These are phyloP conservation scores for Trichoderma sp. DNA, from an alignment of 2,329 filamentous ascomycete species.

Conservation along the genomic window DNA sequence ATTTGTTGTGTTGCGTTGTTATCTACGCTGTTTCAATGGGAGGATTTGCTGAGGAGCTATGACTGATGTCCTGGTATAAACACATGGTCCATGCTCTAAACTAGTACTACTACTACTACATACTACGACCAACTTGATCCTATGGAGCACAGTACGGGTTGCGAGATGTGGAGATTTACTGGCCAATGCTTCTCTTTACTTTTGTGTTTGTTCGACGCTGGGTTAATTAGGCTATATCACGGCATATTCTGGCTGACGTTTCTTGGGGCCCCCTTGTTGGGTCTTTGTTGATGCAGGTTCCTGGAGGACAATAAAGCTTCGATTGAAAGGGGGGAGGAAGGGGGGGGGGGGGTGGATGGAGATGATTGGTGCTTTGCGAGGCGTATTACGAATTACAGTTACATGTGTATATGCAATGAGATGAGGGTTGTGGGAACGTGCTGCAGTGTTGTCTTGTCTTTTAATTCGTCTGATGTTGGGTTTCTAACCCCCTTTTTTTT, in stretches of 20 bases:
- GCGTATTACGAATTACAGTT: not conserved
- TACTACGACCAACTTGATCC: too few species aligned
- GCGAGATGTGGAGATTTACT: not conserved
- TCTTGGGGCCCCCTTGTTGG: not conserved
- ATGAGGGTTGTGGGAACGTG: not conserved
- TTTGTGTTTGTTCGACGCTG: not conserved
- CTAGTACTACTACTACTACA: too few species aligned
- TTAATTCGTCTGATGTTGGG: not conserved
- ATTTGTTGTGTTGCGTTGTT: not conserved
- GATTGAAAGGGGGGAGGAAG: not conserved
- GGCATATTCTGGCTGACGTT: not conserved
- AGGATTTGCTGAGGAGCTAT: too few species aligned
- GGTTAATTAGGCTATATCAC: constrained; percentile 2
- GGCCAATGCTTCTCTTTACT: not conserved
- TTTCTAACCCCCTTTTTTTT: too few species aligned
- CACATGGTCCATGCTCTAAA: not conserved
- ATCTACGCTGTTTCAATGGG: not conserved
- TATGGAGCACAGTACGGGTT: not conserved
- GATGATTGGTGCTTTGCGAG: not conserved
- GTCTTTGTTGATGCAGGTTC: not conserved
- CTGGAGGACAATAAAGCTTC: not conserved
- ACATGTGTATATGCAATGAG: not conserved
- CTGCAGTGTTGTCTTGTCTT: not conserved
- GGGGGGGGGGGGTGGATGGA: not conserved
- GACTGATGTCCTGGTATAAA: not conserved